These are phyloP conservation scores for Raffaelea deltoideospora DNA, from an alignment of 2,329 filamentous ascomycete species.

Conservation along the genomic window DNA sequence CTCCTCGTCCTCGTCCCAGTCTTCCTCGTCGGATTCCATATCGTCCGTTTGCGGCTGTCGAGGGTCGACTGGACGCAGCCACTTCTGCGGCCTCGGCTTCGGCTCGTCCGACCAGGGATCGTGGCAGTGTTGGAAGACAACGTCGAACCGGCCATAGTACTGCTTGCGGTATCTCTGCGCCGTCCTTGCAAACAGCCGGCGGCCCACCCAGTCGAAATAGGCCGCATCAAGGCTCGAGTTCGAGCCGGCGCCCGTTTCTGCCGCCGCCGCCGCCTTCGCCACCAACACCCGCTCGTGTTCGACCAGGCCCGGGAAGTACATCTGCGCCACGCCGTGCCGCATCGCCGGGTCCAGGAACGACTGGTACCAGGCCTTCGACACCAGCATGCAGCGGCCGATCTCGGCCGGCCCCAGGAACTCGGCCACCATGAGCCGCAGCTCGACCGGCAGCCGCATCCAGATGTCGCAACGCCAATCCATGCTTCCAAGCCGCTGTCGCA, in stretches of 20 bases:
- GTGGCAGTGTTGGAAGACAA: neutral
- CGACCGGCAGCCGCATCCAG: constrained; percentile 6
- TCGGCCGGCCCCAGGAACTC: constrained; percentile 6
- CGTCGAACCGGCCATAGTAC: constrained; percentile 3
- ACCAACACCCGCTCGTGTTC: too few relatives aligned
- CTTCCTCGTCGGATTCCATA: neutral
- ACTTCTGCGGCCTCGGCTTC: neutral
- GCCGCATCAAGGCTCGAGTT: too few relatives aligned
- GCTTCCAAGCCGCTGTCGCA: constrained; percentile 5
- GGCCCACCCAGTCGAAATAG: too few relatives aligned
- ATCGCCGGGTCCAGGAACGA: constrained; percentile 3
- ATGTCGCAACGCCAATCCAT: constrained; percentile 9
- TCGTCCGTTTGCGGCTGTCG: too few relatives aligned
- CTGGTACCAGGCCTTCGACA: constrained; percentile 7
- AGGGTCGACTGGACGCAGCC: neutral
- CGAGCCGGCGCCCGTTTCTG: too few relatives aligned
- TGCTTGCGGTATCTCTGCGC: constrained; percentile 4
- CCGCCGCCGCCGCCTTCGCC: constrained; percentile 1
- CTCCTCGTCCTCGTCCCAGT: neutral
- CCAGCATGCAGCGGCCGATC: constrained; percentile 8
- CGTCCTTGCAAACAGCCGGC: constrained; percentile 1
- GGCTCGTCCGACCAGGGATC: neutral
- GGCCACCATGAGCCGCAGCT: constrained; percentile 9
- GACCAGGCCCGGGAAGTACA: constrained; percentile 7
- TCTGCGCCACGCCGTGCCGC: constrained; percentile 1